Base-by-base conservation (phyloP, 2,329 filamentous ascomycete genomes). In the Fonsecaea multimorphosa region DNA sequence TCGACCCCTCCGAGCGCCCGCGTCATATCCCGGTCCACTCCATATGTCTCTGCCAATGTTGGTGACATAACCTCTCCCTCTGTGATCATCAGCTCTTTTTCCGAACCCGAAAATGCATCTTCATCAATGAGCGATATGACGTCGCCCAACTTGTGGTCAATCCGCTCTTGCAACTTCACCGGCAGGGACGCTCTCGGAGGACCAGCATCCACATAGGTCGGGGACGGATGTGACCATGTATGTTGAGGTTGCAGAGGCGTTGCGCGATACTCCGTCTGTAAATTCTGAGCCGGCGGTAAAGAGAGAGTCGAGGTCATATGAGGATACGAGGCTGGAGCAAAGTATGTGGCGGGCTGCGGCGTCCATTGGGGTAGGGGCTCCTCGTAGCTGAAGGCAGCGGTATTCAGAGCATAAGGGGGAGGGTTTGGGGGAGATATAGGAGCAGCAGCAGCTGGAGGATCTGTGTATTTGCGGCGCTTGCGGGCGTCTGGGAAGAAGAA, bases 121-220 rank as follows among this genome's bases (percentile, higher is more conserved):
- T 83, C 81, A 74, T 93, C 91, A 62, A 93, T 92, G 31, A 85
- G 82, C 0, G 90, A 91, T 74, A 93, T 86, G 63, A 92, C 83
- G 52, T 86, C 79, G 74, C 91, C 85, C 66, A 93, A 84, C 59
- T 87, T 87, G 2, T 81, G 80, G 14, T 82, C 85, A 54, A 92
- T 84, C 61, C 86, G 79, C 72, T 91, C 86, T 71, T 62, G 64
- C 57, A 69, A 49, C 24, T 51, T 57, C 16, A 58, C 36, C 32
- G 29, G 34, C n/a, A n/a, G 11, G 29, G 53, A n/a, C 3, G 58
- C 16, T 59, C 40, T 51, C 6, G 52, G 24, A 16, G 40, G 34
- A 19, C 14, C 38, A 29, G 34, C 52, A n/a, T 38, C 5, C n/a
- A 56, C 36, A 55, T n/a, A 7, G 22, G 27, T 27, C 5, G 61